Evolutionary conservation across 306 rosid species (phyloP).

Genomic region (Castanea mollissima): DNA sequence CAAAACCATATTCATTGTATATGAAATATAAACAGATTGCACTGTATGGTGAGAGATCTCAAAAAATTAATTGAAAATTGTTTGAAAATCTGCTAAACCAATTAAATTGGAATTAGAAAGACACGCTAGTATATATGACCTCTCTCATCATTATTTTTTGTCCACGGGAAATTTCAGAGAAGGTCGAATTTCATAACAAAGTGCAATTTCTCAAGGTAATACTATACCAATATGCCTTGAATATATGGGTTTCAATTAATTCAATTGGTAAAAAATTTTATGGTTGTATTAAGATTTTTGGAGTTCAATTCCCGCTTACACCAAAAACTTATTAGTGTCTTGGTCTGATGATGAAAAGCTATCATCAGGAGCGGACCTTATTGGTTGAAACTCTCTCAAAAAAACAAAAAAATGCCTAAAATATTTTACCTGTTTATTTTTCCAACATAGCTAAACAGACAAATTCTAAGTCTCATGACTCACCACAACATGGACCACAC

Average conservation of each 20-base stretch:
- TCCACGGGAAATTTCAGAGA: constrained; percentile 23
- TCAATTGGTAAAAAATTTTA: too few species aligned
- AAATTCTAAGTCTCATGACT: neutral
- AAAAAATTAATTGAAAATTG: neutral
- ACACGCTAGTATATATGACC: neutral
- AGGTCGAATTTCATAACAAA: neutral
- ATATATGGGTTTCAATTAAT: neutral
- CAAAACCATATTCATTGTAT: constrained; percentile 24
- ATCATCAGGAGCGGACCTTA: too few species aligned
- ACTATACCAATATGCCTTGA: constrained; percentile 8
- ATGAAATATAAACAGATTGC: neutral
- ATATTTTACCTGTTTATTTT: neutral
- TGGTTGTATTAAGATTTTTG: too few species aligned
- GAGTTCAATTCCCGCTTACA: too few species aligned
- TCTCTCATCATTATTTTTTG: constrained; percentile 19
- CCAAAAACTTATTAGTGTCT: too few species aligned
- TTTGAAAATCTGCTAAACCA: neutral
- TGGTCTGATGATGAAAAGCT: too few species aligned
- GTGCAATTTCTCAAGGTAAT: constrained; percentile 1
- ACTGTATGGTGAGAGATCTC: constrained; percentile 12
- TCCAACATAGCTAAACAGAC: neutral
- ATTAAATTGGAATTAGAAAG: neutral
- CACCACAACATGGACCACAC: neutral
- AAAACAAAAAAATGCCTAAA: neutral
- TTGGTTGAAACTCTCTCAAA: too few species aligned